These are phyloP conservation scores for Ochromonas danica DNA, from an alignment of 108 stramenopile genomes.

Conservation along the genomic window DNA sequence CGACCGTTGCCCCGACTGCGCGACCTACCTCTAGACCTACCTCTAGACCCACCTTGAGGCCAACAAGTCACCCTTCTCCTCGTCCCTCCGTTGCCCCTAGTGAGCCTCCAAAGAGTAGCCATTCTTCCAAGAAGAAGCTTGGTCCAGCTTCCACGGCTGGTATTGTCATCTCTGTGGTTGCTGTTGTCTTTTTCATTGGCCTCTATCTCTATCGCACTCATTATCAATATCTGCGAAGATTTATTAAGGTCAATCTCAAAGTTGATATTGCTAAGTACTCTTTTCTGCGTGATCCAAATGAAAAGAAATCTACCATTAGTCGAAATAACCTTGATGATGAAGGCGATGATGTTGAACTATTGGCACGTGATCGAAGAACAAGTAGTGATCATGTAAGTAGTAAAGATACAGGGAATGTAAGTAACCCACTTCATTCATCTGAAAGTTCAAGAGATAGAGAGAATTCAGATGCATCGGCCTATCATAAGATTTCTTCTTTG, in stretches of 20 bases:
- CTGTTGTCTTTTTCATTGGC: neutral
- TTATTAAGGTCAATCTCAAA: too few species aligned
- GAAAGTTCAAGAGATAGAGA: too few species aligned
- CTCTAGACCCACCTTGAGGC: neutral
- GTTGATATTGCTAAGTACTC: too few species aligned
- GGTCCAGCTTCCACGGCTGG: neutral
- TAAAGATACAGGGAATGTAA: too few species aligned
- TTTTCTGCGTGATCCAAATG: too few species aligned
- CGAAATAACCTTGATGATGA: neutral
- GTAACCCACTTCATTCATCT: too few species aligned
- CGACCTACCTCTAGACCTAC: neutral
- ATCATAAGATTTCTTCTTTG: too few species aligned
- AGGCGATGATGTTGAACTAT: neutral
- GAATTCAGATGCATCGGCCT: too few species aligned
- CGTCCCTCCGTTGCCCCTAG: neutral
- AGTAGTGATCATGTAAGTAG: too few species aligned
- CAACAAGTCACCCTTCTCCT: neutral
- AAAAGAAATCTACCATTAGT: too few species aligned
- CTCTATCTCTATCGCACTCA: neutral
- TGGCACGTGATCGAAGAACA: too few species aligned
- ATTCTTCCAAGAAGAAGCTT: too few species aligned
- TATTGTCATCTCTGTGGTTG: neutral
- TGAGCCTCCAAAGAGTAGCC: neutral
- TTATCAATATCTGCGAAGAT: neutral
- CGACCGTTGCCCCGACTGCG: neutral